Conservation (phyloP, 139 green algal genomes). For the Chlamydomonas sphaeroides region DNA sequence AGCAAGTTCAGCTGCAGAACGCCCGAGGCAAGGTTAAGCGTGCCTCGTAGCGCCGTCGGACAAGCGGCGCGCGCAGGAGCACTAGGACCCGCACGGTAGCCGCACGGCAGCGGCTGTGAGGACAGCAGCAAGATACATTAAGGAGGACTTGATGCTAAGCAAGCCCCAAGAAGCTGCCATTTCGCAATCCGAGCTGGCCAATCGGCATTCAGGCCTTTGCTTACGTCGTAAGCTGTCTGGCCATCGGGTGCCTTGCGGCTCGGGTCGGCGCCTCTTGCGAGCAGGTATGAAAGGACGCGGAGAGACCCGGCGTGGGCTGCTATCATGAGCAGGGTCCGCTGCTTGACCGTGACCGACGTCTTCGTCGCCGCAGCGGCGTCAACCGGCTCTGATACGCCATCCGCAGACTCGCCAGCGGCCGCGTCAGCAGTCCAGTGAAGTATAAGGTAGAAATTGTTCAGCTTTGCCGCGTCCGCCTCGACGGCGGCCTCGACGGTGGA, state of each 20-base stretch:
- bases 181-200: no score
- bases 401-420: not conserved
- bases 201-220: no score
- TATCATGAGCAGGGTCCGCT: conserved; percentile 57
- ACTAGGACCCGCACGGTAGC: no score
- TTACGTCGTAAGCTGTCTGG: conserved; percentile 44
- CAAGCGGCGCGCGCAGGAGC: no score
- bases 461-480: conserved; percentile 23
- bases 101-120: no score
- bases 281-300: conserved; percentile 49
- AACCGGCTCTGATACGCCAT: not conserved
- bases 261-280: conserved; percentile 51
- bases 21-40: not conserved
- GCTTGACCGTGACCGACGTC: conserved; percentile 55
- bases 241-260: conserved; percentile 37
- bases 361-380: conserved; percentile 8
- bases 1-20: not conserved
- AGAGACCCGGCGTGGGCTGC: conserved; percentile 50
- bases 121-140: no score
- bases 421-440: conserved; percentile 36
- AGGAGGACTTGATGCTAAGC: no score
- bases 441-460: conserved; percentile 42
- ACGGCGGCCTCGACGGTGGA: conserved; percentile 36
- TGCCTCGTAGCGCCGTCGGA: no score
- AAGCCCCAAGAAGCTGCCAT: no score